These are phyloP conservation scores for Lactifluus hygrophoroides DNA, from an alignment of 768 basidiomycete species.

Conservation along the genomic window DNA sequence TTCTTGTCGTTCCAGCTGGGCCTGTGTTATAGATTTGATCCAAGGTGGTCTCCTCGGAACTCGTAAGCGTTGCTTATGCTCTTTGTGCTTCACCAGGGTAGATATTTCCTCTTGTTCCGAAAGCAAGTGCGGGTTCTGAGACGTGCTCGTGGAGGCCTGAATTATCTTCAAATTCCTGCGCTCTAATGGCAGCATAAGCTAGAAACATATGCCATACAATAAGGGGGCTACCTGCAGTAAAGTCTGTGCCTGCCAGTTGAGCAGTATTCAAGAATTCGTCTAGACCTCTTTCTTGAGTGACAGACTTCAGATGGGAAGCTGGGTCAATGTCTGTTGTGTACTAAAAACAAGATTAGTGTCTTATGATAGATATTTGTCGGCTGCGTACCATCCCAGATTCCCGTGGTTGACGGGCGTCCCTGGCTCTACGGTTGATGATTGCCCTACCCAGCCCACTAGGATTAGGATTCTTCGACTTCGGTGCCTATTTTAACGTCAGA, in stretches of 20 bases:
- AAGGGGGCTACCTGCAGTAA: constrained; percentile 68
- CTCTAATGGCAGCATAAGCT: constrained; percentile 35
- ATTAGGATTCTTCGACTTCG: constrained; percentile 53
- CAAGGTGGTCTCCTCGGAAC: constrained; percentile 89
- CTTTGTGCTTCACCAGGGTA: constrained; percentile 62
- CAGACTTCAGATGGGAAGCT: constrained; percentile 67
- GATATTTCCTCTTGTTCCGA: constrained; percentile 74
- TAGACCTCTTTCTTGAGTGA: constrained; percentile 92
- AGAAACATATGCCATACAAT: background rate
- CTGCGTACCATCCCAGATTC: constrained; percentile 59
- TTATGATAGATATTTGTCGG: background rate
- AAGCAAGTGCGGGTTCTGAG: constrained; percentile 81
- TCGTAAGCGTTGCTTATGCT: constrained; percentile 64
- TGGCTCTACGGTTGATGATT: constrained; percentile 85
- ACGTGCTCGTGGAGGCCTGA: constrained; percentile 42
- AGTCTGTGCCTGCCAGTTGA: constrained; percentile 89
- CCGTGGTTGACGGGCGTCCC: constrained; percentile 56
- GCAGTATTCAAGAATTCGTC: constrained; percentile 96
- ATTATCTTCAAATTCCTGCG: constrained; percentile 75
- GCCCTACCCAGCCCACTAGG: constrained; percentile 86
- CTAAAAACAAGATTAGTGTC: constrained; percentile 29
- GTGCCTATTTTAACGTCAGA: constrained; percentile 33
- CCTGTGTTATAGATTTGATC: constrained; percentile 70
- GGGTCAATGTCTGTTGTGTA: constrained; percentile 69
- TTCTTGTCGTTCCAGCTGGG: constrained; percentile 82